Percentiles rank a stretch among this genome's conserved stretches.
Conservation (phyloP, 345 rosid species). For the Eutrema yunnanense region DNA sequence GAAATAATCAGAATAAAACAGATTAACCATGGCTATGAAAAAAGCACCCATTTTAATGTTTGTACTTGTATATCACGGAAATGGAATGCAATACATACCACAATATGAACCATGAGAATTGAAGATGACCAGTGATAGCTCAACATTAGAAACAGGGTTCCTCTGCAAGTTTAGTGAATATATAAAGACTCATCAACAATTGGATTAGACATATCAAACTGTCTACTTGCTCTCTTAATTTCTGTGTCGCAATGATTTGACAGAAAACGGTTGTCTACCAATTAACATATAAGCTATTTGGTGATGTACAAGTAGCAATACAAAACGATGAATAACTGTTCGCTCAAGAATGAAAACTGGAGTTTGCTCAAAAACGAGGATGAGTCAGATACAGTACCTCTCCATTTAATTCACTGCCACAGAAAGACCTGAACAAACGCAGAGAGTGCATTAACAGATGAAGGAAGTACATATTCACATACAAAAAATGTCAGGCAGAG, state of each 20-base stretch:
- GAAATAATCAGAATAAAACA: not conserved
- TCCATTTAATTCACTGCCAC: constrained; percentile 51
- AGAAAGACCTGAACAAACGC: constrained; percentile 57
- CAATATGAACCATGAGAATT: constrained; percentile 73
- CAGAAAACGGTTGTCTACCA: not conserved
- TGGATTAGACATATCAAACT: not conserved
- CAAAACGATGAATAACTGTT: not conserved
- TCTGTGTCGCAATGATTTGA: not conserved
- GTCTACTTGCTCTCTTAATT: not conserved
- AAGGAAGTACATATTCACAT: not conserved
- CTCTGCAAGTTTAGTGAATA: constrained; percentile 44
- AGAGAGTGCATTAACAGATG: constrained; percentile 17
- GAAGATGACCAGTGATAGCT: constrained; percentile 72
- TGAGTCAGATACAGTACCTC: constrained; percentile 46
- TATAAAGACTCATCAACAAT: constrained; percentile 2
- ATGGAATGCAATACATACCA: constrained; percentile 34
- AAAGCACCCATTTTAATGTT: constrained; percentile 1
- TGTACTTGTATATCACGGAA: constrained; percentile 1
- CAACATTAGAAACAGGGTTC: constrained; percentile 46
- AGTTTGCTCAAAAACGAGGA: not conserved
- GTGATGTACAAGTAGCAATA: not conserved
- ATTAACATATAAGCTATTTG: not conserved
- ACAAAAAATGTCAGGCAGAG: not conserved
- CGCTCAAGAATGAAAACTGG: not conserved
- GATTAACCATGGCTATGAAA: not conserved